Evolutionary conservation across 768 basidiomycete genomes (phyloP), one percentile per base, ranked within the genome.

Genomic region (Cyclocybe cylindracea): DNA sequence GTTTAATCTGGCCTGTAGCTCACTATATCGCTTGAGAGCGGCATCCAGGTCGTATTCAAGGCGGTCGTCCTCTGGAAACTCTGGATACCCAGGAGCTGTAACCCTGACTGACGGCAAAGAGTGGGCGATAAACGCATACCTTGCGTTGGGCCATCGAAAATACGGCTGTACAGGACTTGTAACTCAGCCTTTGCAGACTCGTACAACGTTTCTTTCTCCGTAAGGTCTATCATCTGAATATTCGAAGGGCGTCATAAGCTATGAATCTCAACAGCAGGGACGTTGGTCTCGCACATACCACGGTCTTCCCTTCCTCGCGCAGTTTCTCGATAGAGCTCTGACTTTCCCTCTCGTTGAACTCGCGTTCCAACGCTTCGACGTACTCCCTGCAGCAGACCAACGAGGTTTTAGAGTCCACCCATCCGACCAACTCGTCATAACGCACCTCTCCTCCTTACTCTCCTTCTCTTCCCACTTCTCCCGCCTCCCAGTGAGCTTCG

Each of bases 101-200:
- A 35, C 8, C 19, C 24, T 24, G 24, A 5, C 24, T 24, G 24
- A 2, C 24, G 24, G 32, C 18, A 39, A 8, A 5, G 10, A 33
- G 19, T 7, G 36, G 10, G 33, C n/a, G 16, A 40, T 48, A 34
- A 37, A 24, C 10, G 53, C 64, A 46, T 48, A 72, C 76, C 67
- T 68, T 69, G 63, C 14, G 75, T 71, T 11, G 74, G 73, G 5
- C 76, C 76, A 46, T 75, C 74, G 57, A 79, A 79, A 19, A 77
- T 58, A 29, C 62, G 65, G 14, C 59, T 49, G 53, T 79, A 79
- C 1, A 79, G 63, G 18, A 67, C 60, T 11, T 65, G 60, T 7
- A 79, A 54, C 44, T 79, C 73, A 10, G 57, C 50, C 51, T 74
- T 72, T 7, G 70, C 50, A 2, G 61, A 54, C 31, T 70, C 59